Percentiles rank a stretch among this genome's conserved stretches.
Evolutionary conservation across 306 rosid genomes (phyloP).

Genomic region (Aeschynomene evenia): DNA sequence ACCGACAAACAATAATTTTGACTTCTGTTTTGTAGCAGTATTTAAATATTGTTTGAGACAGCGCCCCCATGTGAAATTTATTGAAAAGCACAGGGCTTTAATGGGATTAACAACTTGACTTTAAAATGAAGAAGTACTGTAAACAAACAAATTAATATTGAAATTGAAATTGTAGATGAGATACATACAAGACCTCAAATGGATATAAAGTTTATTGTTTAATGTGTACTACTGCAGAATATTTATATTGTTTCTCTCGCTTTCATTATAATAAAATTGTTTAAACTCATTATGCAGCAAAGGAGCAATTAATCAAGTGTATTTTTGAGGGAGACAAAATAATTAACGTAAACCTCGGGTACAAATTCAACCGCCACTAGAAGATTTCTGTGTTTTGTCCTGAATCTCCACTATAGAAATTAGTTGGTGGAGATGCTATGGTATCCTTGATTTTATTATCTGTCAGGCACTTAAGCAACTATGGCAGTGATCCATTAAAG

Average conservation of each 20-base stretch:
- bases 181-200: no score
- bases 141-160: no score
- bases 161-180: neutral
- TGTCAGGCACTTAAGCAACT: neutral
- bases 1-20: constrained; percentile 36
- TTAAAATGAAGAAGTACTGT: neutral
- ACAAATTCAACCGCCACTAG: neutral
- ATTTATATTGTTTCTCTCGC: no score
- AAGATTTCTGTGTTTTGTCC: no score
- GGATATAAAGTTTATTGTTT: no score
- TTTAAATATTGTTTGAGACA: neutral
- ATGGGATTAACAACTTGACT: constrained; percentile 8
- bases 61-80: constrained; percentile 36
- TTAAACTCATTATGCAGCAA: no score
- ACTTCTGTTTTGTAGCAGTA: neutral
- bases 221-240: no score
- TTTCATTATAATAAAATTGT: no score
- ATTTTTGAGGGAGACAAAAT: neutral
- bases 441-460: neutral
- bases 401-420: neutral
- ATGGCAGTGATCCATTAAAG: neutral
- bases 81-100: neutral
- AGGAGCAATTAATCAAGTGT: neutral
- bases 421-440: neutral
- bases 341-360: neutral